These are phyloP conservation scores for Ustilago xerochloae DNA, from an alignment of 1,284 basidiomycete genomes.

Conservation along the genomic window DNA sequence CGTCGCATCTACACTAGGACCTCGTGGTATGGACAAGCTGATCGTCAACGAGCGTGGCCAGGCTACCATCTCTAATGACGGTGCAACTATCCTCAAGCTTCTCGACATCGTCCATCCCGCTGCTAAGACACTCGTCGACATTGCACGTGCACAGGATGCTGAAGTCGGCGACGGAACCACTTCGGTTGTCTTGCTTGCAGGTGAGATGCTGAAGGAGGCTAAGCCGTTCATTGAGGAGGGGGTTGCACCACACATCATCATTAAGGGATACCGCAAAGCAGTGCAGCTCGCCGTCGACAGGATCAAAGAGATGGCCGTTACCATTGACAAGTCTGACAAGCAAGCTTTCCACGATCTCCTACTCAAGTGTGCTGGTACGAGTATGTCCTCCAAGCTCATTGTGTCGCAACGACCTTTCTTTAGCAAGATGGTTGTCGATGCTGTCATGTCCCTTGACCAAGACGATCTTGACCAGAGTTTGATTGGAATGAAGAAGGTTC, in stretches of 20 bases:
- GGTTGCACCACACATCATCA: slow-evolving; percentile 95
- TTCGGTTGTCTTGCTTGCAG: slow-evolving; percentile 90
- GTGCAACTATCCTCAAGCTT: slow-evolving; percentile 95
- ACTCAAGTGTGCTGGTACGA: slow-evolving; percentile 95
- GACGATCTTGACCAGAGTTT: slow-evolving; percentile 93
- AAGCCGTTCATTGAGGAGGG: slow-evolving; percentile 94
- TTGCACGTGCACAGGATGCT: slow-evolving; percentile 96
- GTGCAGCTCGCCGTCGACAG: slow-evolving; percentile 85
- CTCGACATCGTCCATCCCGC: slow-evolving; percentile 98
- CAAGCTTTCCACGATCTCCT: slow-evolving; percentile 93
- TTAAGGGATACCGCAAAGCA: slow-evolving; percentile 93
- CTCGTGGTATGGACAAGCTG: slow-evolving; percentile 98
- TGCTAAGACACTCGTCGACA: slow-evolving; percentile 94
- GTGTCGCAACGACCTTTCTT: slow-evolving; percentile 99
- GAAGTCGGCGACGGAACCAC: slow-evolving; percentile 99
- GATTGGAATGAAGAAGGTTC: slow-evolving; percentile 98
- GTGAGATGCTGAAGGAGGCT: slow-evolving; percentile 93
- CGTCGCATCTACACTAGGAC: slow-evolving; percentile 89
- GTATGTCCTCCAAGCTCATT: slow-evolving; percentile 99
- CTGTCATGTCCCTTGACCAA: slow-evolving; percentile 83
- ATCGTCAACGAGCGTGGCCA: slow-evolving; percentile 78
- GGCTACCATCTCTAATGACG: slow-evolving; percentile 96
- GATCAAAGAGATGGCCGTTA: slow-evolving; percentile 89
- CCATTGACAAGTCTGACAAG: slow-evolving; percentile 88
- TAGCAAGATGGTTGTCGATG: slow-evolving; percentile 97